These are phyloP conservation scores for Exophiala sideris DNA, from an alignment of 2,329 filamentous ascomycete genomes.

Conservation along the genomic window DNA sequence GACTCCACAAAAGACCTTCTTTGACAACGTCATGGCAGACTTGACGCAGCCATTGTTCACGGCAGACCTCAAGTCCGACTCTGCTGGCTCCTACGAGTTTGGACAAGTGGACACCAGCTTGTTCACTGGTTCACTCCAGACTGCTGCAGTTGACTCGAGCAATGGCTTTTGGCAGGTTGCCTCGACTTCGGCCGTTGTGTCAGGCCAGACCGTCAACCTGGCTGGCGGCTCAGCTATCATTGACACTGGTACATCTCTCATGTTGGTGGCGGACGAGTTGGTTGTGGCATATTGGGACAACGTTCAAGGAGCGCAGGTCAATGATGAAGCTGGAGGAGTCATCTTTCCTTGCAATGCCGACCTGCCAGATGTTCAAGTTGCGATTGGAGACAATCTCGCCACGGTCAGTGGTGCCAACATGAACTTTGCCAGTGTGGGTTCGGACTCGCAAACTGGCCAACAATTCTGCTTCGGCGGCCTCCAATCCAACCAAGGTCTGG, in stretches of 20 bases:
- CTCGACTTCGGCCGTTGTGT: conserved; percentile 56
- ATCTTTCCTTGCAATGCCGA: conserved; percentile 56
- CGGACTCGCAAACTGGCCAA: conserved; percentile 40
- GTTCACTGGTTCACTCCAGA: conserved; percentile 61
- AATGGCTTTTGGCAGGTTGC: conserved; percentile 68
- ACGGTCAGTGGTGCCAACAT: conserved; percentile 56
- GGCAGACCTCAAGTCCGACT: conserved; percentile 60
- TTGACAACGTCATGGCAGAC: conserved; percentile 63
- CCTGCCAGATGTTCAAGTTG: conserved; percentile 55
- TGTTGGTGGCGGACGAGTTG: conserved; percentile 58
- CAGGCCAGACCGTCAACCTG: conserved; percentile 37
- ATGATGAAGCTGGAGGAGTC: conserved; percentile 46
- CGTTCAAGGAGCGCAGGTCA: conserved; percentile 52
- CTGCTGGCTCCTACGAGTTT: conserved; percentile 68
- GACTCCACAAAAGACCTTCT: conserved; percentile 66
- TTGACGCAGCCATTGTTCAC: conserved; percentile 68
- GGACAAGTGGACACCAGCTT: conserved; percentile 64
- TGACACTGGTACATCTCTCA: conserved; percentile 67
- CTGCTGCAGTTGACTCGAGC: conserved; percentile 58
- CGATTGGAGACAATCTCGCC: conserved; percentile 49
- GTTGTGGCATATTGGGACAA: conserved; percentile 58
- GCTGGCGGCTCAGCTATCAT: conserved; percentile 51
- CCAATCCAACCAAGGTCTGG: conserved; percentile 55
- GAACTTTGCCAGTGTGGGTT: conserved; percentile 53
- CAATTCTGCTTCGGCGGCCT: conserved; percentile 58